Base-by-base conservation (phyloP, 768 basidiomycete genomes). In the Mycena kentingensis region DNA sequence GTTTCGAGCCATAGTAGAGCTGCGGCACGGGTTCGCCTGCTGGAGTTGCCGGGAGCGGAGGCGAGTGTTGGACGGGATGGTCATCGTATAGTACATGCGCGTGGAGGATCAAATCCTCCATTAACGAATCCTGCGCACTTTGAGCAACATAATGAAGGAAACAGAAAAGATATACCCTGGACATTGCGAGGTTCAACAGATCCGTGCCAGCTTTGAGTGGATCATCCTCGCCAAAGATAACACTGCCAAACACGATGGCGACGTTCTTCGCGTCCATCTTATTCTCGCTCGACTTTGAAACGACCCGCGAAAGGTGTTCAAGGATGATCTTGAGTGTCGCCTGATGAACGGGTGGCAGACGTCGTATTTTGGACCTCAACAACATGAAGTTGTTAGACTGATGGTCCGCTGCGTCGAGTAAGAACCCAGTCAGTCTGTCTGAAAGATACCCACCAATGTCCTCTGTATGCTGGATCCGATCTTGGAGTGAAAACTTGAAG, bases 191-290 rank as follows among this genome's bases (percentile, higher is more conserved):
- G 49, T 74, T 87, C 19, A 95, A 71, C 16, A 94, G 75, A 64
- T 93, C 90, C 0, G 36, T 10, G 6, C 80, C 83, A 31, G 77
- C 82, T 65, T 88, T 89, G 3, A 89, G 85, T 51, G 93, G 77
- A 55, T 95, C 91, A 55, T 97, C 93, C 67, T 95, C 92, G 5
- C 93, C 93, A 60, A 97, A 94, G 41, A 97, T 82, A 21, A 93
- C 91, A 8, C 84, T 77, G 18, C 88, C 88, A 71, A 96, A 95
- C 3, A 94, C 86, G 41, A 97, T 94, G 3, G 93, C 90, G 21
- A 97, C 74, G 64, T 96, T 97, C 75, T 87, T 93, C 3, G 86
- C 76, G 62, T 93, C 94, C 94, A 97, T 97, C 70, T 95, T 96
- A 66, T 95, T 97, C 65, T 86, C 83, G 19, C 77, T 76, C 29